Conservation (phyloP, 2,329 filamentous ascomycete species). For the Pezicula rhizophila region DNA sequence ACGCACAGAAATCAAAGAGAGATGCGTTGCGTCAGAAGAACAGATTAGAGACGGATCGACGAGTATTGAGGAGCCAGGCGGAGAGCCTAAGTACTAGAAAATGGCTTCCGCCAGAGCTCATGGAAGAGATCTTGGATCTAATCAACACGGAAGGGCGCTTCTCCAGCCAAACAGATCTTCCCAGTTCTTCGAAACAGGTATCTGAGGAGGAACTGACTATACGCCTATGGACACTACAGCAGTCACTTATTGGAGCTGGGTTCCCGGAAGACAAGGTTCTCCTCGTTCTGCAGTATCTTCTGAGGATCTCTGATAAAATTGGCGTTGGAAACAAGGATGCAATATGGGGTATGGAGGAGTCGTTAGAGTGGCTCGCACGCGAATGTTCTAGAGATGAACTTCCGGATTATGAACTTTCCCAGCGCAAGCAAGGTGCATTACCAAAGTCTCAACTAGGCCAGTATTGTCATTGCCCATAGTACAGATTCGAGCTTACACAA, state of each 20-base stretch:
- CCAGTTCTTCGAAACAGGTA: slow-evolving; percentile 39
- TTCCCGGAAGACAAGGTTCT: slow-evolving; percentile 61
- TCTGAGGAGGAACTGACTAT: slow-evolving; percentile 74
- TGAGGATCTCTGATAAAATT: slow-evolving; percentile 61
- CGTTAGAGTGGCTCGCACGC: slow-evolving; percentile 83
- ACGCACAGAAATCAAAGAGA: slow-evolving; percentile 70
- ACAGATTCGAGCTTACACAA: slow-evolving; percentile 7
- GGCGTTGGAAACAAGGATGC: slow-evolving; percentile 52
- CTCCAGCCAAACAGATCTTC: slow-evolving; percentile 28
- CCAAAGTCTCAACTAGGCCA: slow-evolving; percentile 25
- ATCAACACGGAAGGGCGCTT: slow-evolving; percentile 60
- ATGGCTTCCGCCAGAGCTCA: slow-evolving; percentile 76
- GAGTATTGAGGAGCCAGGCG: slow-evolving; percentile 73
- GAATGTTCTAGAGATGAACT: slow-evolving; percentile 65
- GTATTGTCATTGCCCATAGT: slow-evolving; percentile 5
- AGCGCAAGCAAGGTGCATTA: slow-evolving; percentile 16
- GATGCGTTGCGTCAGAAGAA: slow-evolving; percentile 72
- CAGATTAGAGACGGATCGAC: slow-evolving; percentile 78
- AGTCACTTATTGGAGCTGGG: slow-evolving; percentile 61
- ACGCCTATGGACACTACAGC: slow-evolving; percentile 78
- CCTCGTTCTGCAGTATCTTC: slow-evolving; percentile 57
- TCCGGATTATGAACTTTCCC: slow-evolving; percentile 59
- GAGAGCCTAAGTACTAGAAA: slow-evolving; percentile 64
- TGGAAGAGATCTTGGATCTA: slow-evolving; percentile 72
- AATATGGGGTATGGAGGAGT: slow-evolving; percentile 82